Base-by-base conservation (phyloP, 2,329 filamentous ascomycete species). In the Thelonectria blattea region DNA sequence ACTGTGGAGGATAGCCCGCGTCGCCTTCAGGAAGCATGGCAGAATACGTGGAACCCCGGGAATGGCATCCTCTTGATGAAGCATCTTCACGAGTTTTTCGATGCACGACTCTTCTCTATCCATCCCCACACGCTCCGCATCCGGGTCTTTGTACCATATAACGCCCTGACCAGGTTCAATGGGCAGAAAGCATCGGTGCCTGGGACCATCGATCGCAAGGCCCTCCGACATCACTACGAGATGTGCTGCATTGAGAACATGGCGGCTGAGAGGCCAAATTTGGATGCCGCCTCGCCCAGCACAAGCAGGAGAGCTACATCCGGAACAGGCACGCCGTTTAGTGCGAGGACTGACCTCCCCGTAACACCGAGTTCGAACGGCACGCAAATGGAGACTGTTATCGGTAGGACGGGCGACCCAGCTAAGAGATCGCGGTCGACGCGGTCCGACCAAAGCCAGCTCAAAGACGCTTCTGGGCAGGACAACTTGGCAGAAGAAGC, bases 181-280 rank as follows among this genome's bases (percentile, higher is more conserved):
- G 46, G 46, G 5, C 46, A 7, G 1, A 7, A 32, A 18, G 46
- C 46, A 22, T 18, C 5, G 3, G 3, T 49, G 11, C 20, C 46
- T 6, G 15, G 3, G 15, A 4, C 4, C 11, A 45, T 66, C 20
- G 63, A 68, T 41, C 34, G 20, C 12, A 47, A 43, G 2, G 63
- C 65, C 20, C 51, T 69, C 8, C 63, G 61, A 14, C 62, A 66
- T 32, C 64, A 68, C 46, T 69, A 63, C 39, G 63, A 67, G 7
- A 69, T 69, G 63, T 67, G 51, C 17, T 69, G 65, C 50, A 66
- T 69, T 37, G 65, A 69, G 42, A 69, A 69, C 24, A 66, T 69
- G 60, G 46, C 51, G 6, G 56, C 58, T 52, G 22, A 57, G 51
- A 55, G 30, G 43, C 55, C 56, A 2, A 17, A 15, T 50, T 18